Base-by-base conservation (phyloP, 441 rosid species). In the Adansonia rubrostipa region DNA sequence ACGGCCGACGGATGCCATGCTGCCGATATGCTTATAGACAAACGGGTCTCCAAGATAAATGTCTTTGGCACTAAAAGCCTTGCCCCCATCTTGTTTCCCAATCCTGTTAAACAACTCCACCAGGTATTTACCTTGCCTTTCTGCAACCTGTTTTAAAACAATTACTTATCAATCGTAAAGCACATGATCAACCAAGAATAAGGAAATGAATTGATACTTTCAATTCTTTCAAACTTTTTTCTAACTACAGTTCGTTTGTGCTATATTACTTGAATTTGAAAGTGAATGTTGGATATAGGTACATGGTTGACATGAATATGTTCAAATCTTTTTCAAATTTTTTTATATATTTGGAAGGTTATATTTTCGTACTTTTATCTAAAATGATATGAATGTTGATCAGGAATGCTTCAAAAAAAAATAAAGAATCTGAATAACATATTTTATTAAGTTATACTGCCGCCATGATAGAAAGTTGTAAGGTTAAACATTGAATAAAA, bases 1-100 rank as follows among this genome's bases (percentile, higher is more conserved):
- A 74, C 96, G 86, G 1, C 98, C 97, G 4, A 93, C 93, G 0
- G 99, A 84, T 14, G 99, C 98, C 99, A 96, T 93, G 84, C 97
- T 96, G 64, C 98, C 99, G 11, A 94, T 40, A 73, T 94, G 99
- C 81, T 78, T 92, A 80, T 92, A 96, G 69, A 90, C 96, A 66
- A 96, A 96, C 28, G 93, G 91, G 19, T 88, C 92, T 15, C 97
- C 95, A 5, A 91, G 84, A 65, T 85, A 71, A 10, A 82, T 66
- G 58, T 83, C 92, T 62, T 85, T 89, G 9, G 83, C 86, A 19
- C 83, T 81, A 0, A 28, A 76, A 10, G 98, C 97, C 83, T 89
- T 87, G 77, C 94, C 98, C 54, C 91, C 96, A 63, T 87, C 82
- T 73, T 87, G 83, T 84, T 88, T 90, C 9, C 90, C 97, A 13